A percentile compares a stretch with the other conserved stretches of the same genome.
phyloP scores from a whole-genome alignment of 176 grass and related monocot species.

The Lolium multiflorum region DNA sequence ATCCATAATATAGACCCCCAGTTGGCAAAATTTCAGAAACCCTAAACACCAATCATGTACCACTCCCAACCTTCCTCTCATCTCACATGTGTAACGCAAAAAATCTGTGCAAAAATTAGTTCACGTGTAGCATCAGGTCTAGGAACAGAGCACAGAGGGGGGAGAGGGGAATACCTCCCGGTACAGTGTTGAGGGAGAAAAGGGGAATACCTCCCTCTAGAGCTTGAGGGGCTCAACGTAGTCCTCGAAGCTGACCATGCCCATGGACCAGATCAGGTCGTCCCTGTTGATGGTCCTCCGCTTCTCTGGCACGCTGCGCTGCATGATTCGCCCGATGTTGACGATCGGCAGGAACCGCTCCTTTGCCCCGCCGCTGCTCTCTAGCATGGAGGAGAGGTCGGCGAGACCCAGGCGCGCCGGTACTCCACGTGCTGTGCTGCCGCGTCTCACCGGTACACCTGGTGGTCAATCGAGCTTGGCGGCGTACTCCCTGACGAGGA shows the following conservation, averaged over 20 bases:
- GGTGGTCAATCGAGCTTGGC: too few relatives aligned
- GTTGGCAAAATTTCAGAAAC: not conserved
- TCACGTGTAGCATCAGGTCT: not conserved
- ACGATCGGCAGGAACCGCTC: constrained; percentile 82
- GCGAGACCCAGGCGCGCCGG: too few relatives aligned
- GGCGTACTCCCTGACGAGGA: too few relatives aligned
- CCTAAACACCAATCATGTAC: not conserved
- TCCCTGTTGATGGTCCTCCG: constrained; percentile 82
- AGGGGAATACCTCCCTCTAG: constrained; percentile 15
- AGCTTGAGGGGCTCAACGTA: constrained; percentile 77
- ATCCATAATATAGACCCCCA: not conserved
- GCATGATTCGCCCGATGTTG: constrained; percentile 79
- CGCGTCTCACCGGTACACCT: too few relatives aligned
- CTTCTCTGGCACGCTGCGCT: constrained; percentile 74
- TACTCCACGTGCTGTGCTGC: too few relatives aligned
- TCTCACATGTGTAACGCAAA: not conserved
- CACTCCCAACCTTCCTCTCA: not conserved
- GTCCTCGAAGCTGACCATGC: constrained; percentile 70
- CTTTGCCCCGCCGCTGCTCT: constrained; percentile 39
- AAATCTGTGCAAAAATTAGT: not conserved
- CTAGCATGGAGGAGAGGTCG: not conserved
- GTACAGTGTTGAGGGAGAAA: constrained; percentile 50
- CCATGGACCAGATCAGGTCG: constrained; percentile 71
- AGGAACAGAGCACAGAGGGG: not conserved
- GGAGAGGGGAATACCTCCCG: constrained; percentile 59